Conservation (phyloP, 331 rosid genomes). For the Pyracantha coccinea region DNA sequence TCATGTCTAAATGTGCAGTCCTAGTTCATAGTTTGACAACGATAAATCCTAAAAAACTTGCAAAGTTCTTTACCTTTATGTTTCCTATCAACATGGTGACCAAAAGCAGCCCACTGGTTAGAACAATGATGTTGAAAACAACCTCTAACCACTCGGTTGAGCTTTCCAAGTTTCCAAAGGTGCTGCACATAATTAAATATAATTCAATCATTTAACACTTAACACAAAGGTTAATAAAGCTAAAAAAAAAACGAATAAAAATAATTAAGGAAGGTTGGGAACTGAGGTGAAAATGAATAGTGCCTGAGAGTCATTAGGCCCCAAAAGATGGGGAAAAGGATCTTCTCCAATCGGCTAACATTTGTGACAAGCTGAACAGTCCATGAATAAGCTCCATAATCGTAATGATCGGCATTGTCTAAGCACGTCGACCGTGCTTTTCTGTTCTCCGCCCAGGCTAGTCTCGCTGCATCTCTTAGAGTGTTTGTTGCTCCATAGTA, state of each 20-base stretch:
- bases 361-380: constrained; percentile 84
- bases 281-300: background rate
- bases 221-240: background rate
- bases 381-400: constrained; percentile 86
- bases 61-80: constrained; percentile 49
- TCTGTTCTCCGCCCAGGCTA: constrained; percentile 61
- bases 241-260: too few relatives aligned
- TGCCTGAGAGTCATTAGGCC: constrained; percentile 96
- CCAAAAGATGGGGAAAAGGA: constrained; percentile 92
- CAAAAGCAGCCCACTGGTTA: constrained; percentile 79
- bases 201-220: background rate
- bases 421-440: constrained; percentile 60
- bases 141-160: constrained; percentile 87
- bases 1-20: background rate
- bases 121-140: constrained; percentile 78
- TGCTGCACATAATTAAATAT: constrained; percentile 35
- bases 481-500: constrained; percentile 46
- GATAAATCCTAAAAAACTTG: background rate
- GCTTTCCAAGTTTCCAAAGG: constrained; percentile 87
- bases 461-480: constrained; percentile 38
- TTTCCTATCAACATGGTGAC: constrained; percentile 97
- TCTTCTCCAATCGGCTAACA: constrained; percentile 70
- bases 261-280: background rate
- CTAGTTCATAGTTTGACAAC: background rate
- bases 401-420: constrained; percentile 39